Base-by-base conservation (phyloP, 768 basidiomycete genomes). In the Termitomyces eurrhizus region DNA sequence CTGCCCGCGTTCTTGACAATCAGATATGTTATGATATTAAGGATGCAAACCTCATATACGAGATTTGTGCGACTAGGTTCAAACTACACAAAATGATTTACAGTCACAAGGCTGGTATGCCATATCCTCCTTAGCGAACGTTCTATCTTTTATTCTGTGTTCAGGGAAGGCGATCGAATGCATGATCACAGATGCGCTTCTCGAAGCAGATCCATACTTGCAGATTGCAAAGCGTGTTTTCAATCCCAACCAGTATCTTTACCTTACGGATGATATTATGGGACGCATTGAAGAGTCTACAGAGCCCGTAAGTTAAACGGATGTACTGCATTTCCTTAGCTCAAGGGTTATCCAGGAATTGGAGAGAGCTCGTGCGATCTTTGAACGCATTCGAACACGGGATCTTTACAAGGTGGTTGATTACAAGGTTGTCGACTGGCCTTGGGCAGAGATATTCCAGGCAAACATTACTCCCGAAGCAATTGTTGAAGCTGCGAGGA, bases 1-100 rank as follows among this genome's bases (percentile, higher is more conserved):
- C 90, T 2, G 86, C 90, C 0, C 82, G 89, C 5, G 92, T 93
- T 29, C 80, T 92, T 54, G 80, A 88, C 18, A 74, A 87, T 63
- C 79, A 88, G 67, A 92, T 94, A 33, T 90, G 88, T 69, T 94
- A 90, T 65, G 79, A 89, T 59, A 88, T 88, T 74, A 94, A 94
- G 69, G 90, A 93, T 59, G 85, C 85, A 0, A 88, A 90, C 65
- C 82, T 85, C 52, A 78, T 94, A 1, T 89, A 88, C 62, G 86
- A 90, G 58, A 79, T 94, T 3, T 92, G 84, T 62, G 80, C 84
- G 35, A 85, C 86, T 1, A 81, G 92, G 3, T 93, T 91, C 68
- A 88, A 83, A 41, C 75, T 93, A n/a, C 90, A 92, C 72, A 93
- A 92, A 68, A 81, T 80, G 7, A 80, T 92, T n/a, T 94, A 93